Conservation (phyloP, 768 basidiomycete species). For the Suillus decipiens region DNA sequence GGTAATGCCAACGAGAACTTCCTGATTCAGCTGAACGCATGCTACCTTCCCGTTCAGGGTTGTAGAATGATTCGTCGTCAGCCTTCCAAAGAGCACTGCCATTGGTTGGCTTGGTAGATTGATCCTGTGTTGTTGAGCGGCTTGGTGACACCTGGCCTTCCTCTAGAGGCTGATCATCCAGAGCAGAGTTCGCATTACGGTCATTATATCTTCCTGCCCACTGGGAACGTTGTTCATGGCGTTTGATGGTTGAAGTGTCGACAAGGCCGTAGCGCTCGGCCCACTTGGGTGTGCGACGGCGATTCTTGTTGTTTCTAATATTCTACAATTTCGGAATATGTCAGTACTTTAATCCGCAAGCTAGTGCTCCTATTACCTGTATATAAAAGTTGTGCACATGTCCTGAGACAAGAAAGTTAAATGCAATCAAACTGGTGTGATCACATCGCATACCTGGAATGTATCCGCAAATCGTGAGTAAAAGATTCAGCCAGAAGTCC, state of each 20-base stretch:
- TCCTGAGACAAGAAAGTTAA: constrained; percentile 42
- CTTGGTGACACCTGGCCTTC: constrained; percentile 67
- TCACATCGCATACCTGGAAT: constrained; percentile 62
- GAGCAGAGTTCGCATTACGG: constrained; percentile 66
- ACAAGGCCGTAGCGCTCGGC: constrained; percentile 88
- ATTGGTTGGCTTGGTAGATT: constrained; percentile 22
- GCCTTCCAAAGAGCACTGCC: constrained; percentile 67
- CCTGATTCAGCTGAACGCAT: constrained; percentile 36
- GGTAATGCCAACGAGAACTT: constrained; percentile 79
- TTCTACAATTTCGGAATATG: constrained; percentile 52
- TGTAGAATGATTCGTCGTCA: constrained; percentile 79
- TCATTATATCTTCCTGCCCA: constrained; percentile 91
- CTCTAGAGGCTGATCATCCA: constrained; percentile 70
- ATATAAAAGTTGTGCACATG: constrained; percentile 95
- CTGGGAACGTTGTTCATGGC: constrained; percentile 77
- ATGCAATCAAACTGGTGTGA: not conserved
- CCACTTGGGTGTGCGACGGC: constrained; percentile 95
- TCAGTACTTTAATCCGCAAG: constrained; percentile 3
- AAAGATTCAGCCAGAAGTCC: constrained; percentile 89
- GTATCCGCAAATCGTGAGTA: constrained; percentile 90
- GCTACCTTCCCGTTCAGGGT: constrained; percentile 38
- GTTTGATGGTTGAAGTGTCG: constrained; percentile 73
- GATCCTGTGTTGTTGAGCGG: constrained; percentile 15
- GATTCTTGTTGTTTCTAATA: constrained; percentile 93
- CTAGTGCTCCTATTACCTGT: constrained; percentile 48